Percentiles rank a stretch among this genome's conserved stretches.
These are phyloP conservation scores for Trichoderma harzianum DNA, from an alignment of 2,329 filamentous ascomycete genomes.

Conservation along the genomic window DNA sequence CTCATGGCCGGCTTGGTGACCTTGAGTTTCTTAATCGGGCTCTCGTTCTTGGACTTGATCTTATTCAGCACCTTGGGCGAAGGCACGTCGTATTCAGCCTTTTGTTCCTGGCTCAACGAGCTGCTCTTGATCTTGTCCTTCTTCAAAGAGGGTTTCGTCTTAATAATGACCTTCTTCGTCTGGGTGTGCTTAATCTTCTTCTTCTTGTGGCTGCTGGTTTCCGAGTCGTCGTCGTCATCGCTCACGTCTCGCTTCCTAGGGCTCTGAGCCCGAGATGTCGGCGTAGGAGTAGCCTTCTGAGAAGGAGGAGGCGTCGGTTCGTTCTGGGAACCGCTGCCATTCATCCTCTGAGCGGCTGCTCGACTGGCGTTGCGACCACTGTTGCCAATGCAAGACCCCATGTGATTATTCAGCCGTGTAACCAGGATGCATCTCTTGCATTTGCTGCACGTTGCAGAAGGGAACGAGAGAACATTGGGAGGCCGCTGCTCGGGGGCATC, in stretches of 20 bases:
- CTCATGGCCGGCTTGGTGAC: slow-evolving; percentile 46
- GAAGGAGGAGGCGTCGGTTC: slow-evolving; percentile 60
- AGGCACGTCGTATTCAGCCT: slow-evolving; percentile 30
- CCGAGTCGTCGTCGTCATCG: slow-evolving; percentile 52
- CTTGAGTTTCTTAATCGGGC: slow-evolving; percentile 43
- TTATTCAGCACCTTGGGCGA: slow-evolving; percentile 31
- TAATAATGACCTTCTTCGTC: slow-evolving; percentile 55
- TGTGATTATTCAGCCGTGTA: slow-evolving; percentile 64
- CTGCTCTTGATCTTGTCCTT: slow-evolving; percentile 55
- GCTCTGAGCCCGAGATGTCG: slow-evolving; percentile 51
- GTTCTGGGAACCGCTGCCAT: slow-evolving; percentile 53
- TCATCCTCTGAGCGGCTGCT: slow-evolving; percentile 61
- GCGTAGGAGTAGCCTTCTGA: slow-evolving; percentile 59
- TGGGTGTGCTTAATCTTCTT: slow-evolving; percentile 51
- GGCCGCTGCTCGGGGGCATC: slow-evolving; percentile 55
- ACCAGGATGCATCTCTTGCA: slow-evolving; percentile 65
- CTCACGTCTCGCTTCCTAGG: slow-evolving; percentile 57
- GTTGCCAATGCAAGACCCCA: slow-evolving; percentile 66
- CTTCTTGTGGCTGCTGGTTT: slow-evolving; percentile 51
- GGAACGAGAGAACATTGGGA: slow-evolving; percentile 60
- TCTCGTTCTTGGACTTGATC: slow-evolving; percentile 34
- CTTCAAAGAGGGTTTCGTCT: slow-evolving; percentile 49
- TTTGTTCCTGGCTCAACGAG: slow-evolving; percentile 51
- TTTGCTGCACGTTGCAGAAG: slow-evolving; percentile 64
- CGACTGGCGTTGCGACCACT: slow-evolving; percentile 61